phyloP scores from a whole-genome alignment of 75 land plant species.

The Sequoia sempervirens region DNA sequence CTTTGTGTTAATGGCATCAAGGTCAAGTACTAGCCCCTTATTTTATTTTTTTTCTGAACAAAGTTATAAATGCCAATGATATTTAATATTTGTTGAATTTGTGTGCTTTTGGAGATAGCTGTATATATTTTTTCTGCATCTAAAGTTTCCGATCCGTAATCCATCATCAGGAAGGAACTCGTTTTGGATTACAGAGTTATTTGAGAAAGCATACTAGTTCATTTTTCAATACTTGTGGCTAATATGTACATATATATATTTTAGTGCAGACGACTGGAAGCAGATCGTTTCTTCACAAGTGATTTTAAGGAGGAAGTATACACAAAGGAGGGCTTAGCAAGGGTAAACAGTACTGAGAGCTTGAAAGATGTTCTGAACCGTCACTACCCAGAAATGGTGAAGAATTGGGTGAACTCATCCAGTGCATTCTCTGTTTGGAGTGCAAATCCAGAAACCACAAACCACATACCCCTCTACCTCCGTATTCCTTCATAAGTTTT shows the following conservation, averaged over 20 bases:
- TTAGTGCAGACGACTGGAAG: conserved; percentile 52
- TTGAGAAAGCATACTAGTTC: too few relatives aligned
- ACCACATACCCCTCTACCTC: conserved; percentile 30
- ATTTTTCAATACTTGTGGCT: too few relatives aligned
- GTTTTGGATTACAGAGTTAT: too few relatives aligned
- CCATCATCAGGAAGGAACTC: too few relatives aligned
- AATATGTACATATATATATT: too few relatives aligned
- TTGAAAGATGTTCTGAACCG: conserved; percentile 56
- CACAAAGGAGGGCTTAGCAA: conserved; percentile 58
- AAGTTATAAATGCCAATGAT: too few relatives aligned
- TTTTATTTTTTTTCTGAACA: neutral
- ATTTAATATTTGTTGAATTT: neutral
- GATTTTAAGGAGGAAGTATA: conserved; percentile 47
- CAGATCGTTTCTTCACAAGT: conserved; percentile 63
- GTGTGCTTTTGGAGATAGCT: neutral
- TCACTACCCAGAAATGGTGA: conserved; percentile 45
- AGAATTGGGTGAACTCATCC: conserved; percentile 48
- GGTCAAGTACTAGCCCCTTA: neutral
- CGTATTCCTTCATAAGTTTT: conserved; percentile 13
- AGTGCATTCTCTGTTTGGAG: conserved; percentile 71
- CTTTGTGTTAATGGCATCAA: conserved; percentile 51
- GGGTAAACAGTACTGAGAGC: conserved; percentile 73
- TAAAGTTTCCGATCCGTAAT: too few relatives aligned
- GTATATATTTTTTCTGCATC: too few relatives aligned
- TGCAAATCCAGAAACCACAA: conserved; percentile 19